A percentile compares a stretch with the other conserved stretches of the same genome.
Evolutionary conservation across 768 basidiomycete genomes (phyloP).

Genomic region (Psilocybe cyanescens): DNA sequence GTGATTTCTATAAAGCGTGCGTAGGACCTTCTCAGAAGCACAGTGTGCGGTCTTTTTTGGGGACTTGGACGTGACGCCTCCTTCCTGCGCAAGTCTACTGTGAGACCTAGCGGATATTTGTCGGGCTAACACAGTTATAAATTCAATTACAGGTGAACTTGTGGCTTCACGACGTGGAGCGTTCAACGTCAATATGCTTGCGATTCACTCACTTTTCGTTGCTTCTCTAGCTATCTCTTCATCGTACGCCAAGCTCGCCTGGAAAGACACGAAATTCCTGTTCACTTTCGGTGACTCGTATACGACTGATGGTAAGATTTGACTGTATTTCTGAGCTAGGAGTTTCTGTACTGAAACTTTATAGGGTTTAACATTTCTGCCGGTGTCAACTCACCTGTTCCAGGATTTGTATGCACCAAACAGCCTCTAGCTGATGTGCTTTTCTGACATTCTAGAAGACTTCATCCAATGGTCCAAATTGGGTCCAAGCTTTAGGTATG

Average conservation of each 20-base stretch:
- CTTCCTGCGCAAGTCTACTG: conserved; percentile 2
- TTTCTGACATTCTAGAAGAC: conserved; percentile 35
- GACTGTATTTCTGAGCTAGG: too few species aligned
- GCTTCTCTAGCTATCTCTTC: conserved; percentile 11
- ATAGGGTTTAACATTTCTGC: conserved; percentile 61
- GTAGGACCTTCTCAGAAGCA: conserved; percentile 11
- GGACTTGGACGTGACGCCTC: not conserved
- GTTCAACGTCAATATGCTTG: conserved; percentile 4
- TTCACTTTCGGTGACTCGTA: conserved; percentile 71
- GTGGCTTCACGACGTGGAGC: not conserved
- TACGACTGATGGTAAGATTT: conserved; percentile 45
- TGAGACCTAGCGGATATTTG: conserved; percentile 12
- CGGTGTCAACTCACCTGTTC: conserved; percentile 53
- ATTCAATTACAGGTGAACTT: not conserved
- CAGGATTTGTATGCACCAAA: conserved; percentile 47
- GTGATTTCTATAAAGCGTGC: conserved; percentile 5
- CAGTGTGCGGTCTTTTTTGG: conserved; percentile 10
- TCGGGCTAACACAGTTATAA: conserved; percentile 10
- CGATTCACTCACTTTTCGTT: conserved; percentile 6
- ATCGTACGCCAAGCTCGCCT: conserved; percentile 38
- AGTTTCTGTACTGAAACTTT: too few species aligned
- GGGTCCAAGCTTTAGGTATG: conserved; percentile 58
- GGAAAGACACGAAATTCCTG: conserved; percentile 57
- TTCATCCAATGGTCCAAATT: conserved; percentile 66
- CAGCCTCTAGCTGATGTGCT: not conserved